Base-by-base conservation (phyloP, 306 rosid genomes). In the Gastrolobium bilobum region DNA sequence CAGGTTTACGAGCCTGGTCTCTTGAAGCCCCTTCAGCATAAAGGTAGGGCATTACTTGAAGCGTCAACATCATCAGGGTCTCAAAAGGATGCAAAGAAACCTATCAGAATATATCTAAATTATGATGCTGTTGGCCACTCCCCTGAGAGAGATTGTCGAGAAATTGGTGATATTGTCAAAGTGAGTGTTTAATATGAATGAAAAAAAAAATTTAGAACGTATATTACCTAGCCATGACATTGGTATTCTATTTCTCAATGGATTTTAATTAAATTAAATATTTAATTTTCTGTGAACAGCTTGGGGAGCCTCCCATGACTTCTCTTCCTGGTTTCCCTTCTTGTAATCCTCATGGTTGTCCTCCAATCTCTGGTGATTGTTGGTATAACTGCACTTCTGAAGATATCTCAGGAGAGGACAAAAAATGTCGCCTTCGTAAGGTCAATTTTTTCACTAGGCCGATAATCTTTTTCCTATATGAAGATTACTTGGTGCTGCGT, bases 81-180 rank as follows among this genome's bases (percentile, higher is more conserved):
- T 68, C 87, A 83, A 77, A 90, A 86, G 76, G 91, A 89, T 83
- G 90, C 67, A 10, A 94, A 91, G 76, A 81, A 84, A 68, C 97
- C 99, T 26, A 94, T 94, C 64, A 91, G 99, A 84, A 94, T 94
- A 76, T 94, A 89, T 91, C 87, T 94, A 66, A 94, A 94, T 87
- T 94, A 94, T 79, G 99, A 92, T 82, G 99, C 97, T 15, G 99
- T 94, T 69, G 99, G 99, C 80, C 99, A 94, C 82, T 94, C 97
- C 1, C 84, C 91, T 10, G 99, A 94, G 53, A 88, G 99, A 82
- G 99, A 94, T 76, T 94, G 99, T 79, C 94, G 82, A 75, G 85
- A 81, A 68, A 75, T 88, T 69, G 99, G 97, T 1, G 89, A 91
- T 53, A 83, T 88, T 87, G 99, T 94, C 70, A 94, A 92, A 89